Conservation (phyloP, 1,284 basidiomycete genomes). For the Boletus semigastroideus region DNA sequence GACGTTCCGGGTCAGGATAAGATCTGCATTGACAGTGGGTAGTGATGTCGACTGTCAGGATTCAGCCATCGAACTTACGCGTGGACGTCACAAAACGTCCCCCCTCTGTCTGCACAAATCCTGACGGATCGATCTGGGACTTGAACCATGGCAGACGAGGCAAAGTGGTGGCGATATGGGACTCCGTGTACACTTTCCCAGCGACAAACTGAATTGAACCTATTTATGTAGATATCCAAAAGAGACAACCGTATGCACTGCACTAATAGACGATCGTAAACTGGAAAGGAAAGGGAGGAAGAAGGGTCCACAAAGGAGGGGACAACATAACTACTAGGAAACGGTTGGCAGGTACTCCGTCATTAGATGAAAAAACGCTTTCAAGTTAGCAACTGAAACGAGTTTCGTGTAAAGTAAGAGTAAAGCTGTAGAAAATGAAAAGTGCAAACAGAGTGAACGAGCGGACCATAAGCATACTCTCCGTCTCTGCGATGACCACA, state of each 20-base stretch:
- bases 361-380: constrained; percentile 21
- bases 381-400: constrained; percentile 19
- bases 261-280: constrained; percentile 12
- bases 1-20: constrained; percentile 67
- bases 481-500: constrained; percentile 14
- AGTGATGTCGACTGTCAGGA: background rate
- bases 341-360: constrained; percentile 25
- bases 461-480: constrained; percentile 6
- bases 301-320: constrained; percentile 13
- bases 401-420: constrained; percentile 5
- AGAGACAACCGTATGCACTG: constrained; percentile 18
- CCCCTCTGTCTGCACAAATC: constrained; percentile 61
- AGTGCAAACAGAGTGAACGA: constrained; percentile 4
- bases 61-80: constrained; percentile 45
- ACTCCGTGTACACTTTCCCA: constrained; percentile 8
- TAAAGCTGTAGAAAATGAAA: background rate
- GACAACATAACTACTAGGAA: constrained; percentile 22
- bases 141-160: constrained; percentile 8
- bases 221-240: constrained; percentile 20
- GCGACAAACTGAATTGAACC: background rate
- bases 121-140: constrained; percentile 61
- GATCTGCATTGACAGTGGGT: constrained; percentile 45
- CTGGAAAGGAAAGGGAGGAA: background rate
- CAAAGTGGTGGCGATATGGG: background rate
- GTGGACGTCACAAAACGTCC: constrained; percentile 82